Evolutionary conservation across 441 rosid genomes (phyloP).

Genomic region (Erysimum cheiri): DNA sequence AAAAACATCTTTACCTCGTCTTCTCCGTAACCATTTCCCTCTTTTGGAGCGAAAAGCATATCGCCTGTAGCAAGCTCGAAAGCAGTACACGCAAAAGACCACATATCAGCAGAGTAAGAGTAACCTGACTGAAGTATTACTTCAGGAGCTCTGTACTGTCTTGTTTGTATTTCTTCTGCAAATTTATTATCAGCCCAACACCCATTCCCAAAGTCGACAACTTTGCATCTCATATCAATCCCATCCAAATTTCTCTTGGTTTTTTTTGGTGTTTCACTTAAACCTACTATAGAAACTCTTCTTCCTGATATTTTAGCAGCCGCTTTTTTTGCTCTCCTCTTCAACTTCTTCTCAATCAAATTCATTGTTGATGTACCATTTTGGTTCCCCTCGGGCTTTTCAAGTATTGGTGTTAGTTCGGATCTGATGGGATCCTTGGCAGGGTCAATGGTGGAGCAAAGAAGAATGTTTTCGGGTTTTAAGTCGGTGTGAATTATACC

Average conservation of each 20-base stretch:
- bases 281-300: conserved; percentile 66
- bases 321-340: conserved; percentile 88
- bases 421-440: conserved; percentile 86
- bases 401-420: conserved; percentile 68
- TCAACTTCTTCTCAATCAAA: conserved; percentile 83
- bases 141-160: conserved; percentile 99
- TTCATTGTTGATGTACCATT: conserved; percentile 73
- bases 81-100: conserved; percentile 98
- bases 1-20: no score
- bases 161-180: conserved; percentile 91
- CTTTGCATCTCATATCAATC: conserved; percentile 84
- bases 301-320: conserved; percentile 81
- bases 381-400: conserved; percentile 78
- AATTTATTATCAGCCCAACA: conserved; percentile 87
- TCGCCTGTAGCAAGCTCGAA: conserved; percentile 98
- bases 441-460: conserved; percentile 81
- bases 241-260: conserved; percentile 71
- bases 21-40: conserved; percentile 78
- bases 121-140: conserved; percentile 80
- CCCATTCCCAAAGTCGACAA: conserved; percentile 95
- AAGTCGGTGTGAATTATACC: conserved; percentile 84
- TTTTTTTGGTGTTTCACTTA: conserved; percentile 45
- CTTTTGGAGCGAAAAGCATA: conserved; percentile 91
- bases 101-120: conserved; percentile 86
- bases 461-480: conserved; percentile 95